phyloP scores from a whole-genome alignment of 495 filamentous ascomycete genomes.

The Xylaria grammica region DNA sequence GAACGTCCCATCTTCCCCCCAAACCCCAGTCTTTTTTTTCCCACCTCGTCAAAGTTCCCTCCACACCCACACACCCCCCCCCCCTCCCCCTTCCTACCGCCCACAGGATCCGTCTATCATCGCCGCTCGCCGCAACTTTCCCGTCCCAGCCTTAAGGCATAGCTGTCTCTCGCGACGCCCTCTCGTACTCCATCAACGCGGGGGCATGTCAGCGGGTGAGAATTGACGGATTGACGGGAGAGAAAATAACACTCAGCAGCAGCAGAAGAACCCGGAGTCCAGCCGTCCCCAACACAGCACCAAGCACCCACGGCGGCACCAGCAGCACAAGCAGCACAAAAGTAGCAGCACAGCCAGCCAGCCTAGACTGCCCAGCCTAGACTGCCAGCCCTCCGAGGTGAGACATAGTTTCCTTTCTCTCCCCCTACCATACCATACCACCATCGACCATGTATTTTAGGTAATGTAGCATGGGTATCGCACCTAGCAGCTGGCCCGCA shows the following conservation, averaged over 20 bases:
- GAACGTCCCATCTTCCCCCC: too few species aligned
- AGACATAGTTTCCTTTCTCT: constrained; percentile 33
- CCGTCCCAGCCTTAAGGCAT: not conserved
- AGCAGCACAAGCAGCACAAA: too few species aligned
- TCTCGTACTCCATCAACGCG: constrained; percentile 17
- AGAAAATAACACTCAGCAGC: not conserved
- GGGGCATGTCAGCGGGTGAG: constrained; percentile 21
- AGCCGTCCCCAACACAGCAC: not conserved
- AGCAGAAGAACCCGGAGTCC: not conserved
- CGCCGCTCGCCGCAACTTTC: constrained; percentile 14
- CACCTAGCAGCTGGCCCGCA: constrained; percentile 40
- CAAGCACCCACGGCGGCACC: not conserved
- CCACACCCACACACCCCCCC: constrained; percentile 6
- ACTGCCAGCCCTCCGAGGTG: constrained; percentile 37
- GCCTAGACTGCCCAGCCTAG: too few species aligned
- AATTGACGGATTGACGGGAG: constrained; percentile 15
- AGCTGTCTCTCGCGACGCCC: constrained; percentile 18
- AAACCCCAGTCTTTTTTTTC: constrained; percentile 13
- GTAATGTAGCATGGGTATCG: constrained; percentile 36
- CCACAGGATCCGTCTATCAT: constrained; percentile 6
- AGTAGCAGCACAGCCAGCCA: constrained; percentile 12
- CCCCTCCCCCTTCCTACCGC: constrained; percentile 7
- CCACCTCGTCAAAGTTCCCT: constrained; percentile 15
- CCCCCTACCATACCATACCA: constrained; percentile 23
- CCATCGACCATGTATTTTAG: constrained; percentile 38